A percentile compares a stretch with the other conserved stretches of the same genome.
phyloP scores from a whole-genome alignment of 2,329 filamentous ascomycete genomes.

The Sclerotinia minor region DNA sequence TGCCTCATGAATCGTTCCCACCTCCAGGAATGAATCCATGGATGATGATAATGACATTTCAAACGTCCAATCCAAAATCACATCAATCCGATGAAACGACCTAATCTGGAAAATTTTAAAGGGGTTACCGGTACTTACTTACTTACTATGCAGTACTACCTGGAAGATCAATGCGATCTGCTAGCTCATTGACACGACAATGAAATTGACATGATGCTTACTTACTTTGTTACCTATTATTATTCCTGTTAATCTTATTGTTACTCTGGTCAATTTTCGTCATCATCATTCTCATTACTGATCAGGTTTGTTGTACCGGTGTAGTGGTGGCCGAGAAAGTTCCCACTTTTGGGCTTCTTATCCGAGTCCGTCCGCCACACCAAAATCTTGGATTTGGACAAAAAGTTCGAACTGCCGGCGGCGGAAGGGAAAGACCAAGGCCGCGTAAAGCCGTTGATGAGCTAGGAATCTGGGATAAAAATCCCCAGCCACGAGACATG shows the following conservation, averaged over 20 bases:
- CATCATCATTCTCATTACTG: not conserved
- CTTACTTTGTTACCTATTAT: not conserved
- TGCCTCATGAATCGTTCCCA: not conserved
- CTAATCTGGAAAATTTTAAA: too few species aligned
- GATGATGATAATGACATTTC: not conserved
- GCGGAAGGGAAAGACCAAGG: too few species aligned
- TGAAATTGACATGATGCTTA: conserved; percentile 6
- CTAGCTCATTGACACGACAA: not conserved
- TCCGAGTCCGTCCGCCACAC: not conserved
- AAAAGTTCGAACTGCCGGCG: too few species aligned
- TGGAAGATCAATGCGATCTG: not conserved
- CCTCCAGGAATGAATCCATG: not conserved
- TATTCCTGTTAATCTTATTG: not conserved
- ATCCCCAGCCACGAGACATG: not conserved
- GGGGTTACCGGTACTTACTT: too few species aligned
- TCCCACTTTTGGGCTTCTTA: not conserved
- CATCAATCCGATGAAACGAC: not conserved
- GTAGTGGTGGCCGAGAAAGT: not conserved
- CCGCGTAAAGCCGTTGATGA: too few species aligned
- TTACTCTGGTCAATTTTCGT: not conserved
- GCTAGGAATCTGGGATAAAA: too few species aligned
- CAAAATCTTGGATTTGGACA: too few species aligned
- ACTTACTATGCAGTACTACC: too few species aligned
- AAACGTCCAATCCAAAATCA: not conserved
- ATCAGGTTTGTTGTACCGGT: not conserved